Evolutionary conservation across 257 asterid species (phyloP), one percentile per base, ranked within the genome.

Genomic region (Penstemon newberryi): DNA sequence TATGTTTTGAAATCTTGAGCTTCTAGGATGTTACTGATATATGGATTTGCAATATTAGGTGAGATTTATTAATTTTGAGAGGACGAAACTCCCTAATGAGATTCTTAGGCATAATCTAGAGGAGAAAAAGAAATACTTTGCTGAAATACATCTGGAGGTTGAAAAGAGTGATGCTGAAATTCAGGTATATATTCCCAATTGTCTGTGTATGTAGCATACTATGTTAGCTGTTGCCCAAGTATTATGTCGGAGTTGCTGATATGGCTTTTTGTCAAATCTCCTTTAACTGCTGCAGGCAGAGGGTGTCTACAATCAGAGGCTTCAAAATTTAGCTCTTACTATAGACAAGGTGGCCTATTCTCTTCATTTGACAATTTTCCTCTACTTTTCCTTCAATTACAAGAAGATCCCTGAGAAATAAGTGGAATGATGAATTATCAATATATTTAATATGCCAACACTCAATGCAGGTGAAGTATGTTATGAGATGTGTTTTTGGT

Each of bases 221-320:
- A 57, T 57, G 75, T 15, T 60, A 42, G 58, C 54, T 8, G 63
- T 43, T 68, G 44, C 50, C n/a, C 65, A 51, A 8, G 25, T 36
- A 8, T 69, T 70, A 67, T 18, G n/a, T 52, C 54, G 47, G 36
- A 61, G 45, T 51, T 49, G 5, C 18, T 61, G 52, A 59, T 67
- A 5, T 44, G 7, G 36, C 38, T 72, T 19, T 69, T 56, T 41
- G 33, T 70, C 25, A 55, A 44, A 66, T 37, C 75, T 57, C 63
- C 59, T 66, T 70, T 69, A 38, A 67, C 70, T 77, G 71, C 71
- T 79, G 25, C 75, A 93, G 97, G 99, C 99, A 1, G 96, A 94
- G 82, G 99, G 99, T 71, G 99, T 94, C 51, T 94, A 84, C 86
- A 87, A 87, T 68, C 96, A 85, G 67, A 86, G 99, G 85, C 99